Percentiles rank a stretch among this genome's conserved stretches.
Conservation (phyloP, 768 basidiomycete genomes). For the Lanmaoa rubissima region DNA sequence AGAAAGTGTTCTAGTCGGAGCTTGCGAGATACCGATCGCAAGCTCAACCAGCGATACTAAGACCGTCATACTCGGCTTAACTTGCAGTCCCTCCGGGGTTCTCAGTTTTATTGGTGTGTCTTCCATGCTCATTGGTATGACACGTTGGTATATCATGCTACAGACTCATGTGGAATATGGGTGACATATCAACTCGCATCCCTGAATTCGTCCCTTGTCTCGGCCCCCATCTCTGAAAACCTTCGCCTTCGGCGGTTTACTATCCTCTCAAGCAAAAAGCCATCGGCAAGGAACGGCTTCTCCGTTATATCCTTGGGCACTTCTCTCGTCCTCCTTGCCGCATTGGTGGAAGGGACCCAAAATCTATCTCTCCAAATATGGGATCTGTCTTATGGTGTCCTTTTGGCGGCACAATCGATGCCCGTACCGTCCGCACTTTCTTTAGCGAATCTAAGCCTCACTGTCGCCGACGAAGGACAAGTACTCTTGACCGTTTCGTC, state of each 20-base stretch:
- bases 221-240: constrained; percentile 19
- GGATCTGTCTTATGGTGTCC: constrained; percentile 67
- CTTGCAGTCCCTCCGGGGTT: constrained; percentile 45
- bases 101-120: constrained; percentile 50
- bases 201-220: constrained; percentile 24
- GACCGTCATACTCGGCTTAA: constrained; percentile 10
- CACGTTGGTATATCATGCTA: not conserved
- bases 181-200: constrained; percentile 34
- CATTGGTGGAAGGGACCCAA: constrained; percentile 29
- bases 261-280: constrained; percentile 6
- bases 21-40: constrained; percentile 23
- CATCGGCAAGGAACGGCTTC: constrained; percentile 16
- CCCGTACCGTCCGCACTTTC: constrained; percentile 46
- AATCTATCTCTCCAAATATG: constrained; percentile 60
- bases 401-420: constrained; percentile 53
- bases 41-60: not conserved
- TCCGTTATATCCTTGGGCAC: constrained; percentile 52
- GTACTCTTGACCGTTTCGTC: constrained; percentile 52
- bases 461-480: constrained; percentile 43
- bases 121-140: not conserved
- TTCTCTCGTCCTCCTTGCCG: constrained; percentile 57
- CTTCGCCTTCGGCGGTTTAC: constrained; percentile 26
- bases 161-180: constrained; percentile 49
- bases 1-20: constrained; percentile 13
- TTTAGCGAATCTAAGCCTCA: constrained; percentile 30